Conservation (phyloP, 2,329 filamentous ascomycete genomes). For the Sporothrix curviconia region DNA sequence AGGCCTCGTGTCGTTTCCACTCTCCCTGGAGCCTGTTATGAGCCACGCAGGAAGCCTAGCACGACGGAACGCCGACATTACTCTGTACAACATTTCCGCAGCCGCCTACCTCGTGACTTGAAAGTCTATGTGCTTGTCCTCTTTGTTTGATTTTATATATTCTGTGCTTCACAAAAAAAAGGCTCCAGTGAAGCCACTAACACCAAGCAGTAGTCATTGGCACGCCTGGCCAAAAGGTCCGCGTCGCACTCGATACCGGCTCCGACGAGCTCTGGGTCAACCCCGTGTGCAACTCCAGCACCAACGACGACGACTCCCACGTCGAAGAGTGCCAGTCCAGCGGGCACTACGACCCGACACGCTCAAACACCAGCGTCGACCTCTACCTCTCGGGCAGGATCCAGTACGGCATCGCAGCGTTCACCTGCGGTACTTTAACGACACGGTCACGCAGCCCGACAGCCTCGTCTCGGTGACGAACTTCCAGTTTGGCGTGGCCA, state of each 20-base stretch:
- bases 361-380: constrained; percentile 22
- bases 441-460: constrained; percentile 26
- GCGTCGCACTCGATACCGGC: constrained; percentile 46
- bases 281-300: constrained; percentile 39
- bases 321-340: constrained; percentile 32
- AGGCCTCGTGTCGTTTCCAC: too few relatives aligned
- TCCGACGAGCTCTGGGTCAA: constrained; percentile 55
- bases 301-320: constrained; percentile 23
- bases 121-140: background rate
- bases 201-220: constrained; percentile 36
- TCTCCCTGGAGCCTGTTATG: too few relatives aligned
- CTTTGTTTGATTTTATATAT: too few relatives aligned
- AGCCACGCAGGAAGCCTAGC: background rate
- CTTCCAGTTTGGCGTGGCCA: constrained; percentile 28
- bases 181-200: too few relatives aligned
- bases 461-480: constrained; percentile 23
- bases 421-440: constrained; percentile 25
- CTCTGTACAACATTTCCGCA: constrained; percentile 13
- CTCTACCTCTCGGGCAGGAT: constrained; percentile 20
- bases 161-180: too few relatives aligned
- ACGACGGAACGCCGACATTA: constrained; percentile 12
- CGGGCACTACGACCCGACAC: constrained; percentile 31
- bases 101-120: constrained; percentile 14
- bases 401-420: constrained; percentile 27
- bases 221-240: constrained; percentile 41